These are phyloP conservation scores for Rhodomyrtus psidioides DNA, from an alignment of 441 rosid genomes.

Conservation along the genomic window DNA sequence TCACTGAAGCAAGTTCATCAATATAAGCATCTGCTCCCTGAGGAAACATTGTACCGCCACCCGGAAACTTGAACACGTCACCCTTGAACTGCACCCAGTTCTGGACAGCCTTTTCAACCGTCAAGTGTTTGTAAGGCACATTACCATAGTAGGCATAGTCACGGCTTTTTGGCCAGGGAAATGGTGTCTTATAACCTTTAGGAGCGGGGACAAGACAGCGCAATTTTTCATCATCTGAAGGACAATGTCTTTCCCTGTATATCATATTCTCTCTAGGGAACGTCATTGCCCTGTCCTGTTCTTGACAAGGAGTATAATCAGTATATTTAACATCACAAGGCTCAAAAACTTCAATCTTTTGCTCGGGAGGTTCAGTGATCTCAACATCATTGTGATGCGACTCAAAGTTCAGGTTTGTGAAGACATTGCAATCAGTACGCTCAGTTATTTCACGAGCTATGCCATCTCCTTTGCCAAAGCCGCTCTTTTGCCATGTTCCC, in stretches of 20 bases:
- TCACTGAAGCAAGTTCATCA: conserved; percentile 49
- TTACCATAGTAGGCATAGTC: conserved; percentile 65
- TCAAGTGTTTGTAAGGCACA: conserved; percentile 62
- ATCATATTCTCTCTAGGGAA: conserved; percentile 69
- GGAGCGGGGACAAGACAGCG: conserved; percentile 67
- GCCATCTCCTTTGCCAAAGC: conserved; percentile 82
- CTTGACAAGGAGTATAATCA: conserved; percentile 74
- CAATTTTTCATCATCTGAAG: conserved; percentile 47
- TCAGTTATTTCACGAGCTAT: conserved; percentile 61
- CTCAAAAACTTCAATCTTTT: conserved; percentile 35
- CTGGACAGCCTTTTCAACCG: conserved; percentile 60
- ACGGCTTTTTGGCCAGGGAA: conserved; percentile 70
- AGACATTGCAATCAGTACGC: conserved; percentile 56
- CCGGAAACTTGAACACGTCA: conserved; percentile 57
- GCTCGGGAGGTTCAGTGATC: conserved; percentile 31
- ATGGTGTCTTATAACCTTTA: conserved; percentile 57
- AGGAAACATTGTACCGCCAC: conserved; percentile 75
- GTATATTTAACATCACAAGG: conserved; percentile 46
- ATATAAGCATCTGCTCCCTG: conserved; percentile 72
- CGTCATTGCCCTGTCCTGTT: conserved; percentile 60
- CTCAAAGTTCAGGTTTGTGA: conserved; percentile 43
- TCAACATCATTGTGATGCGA: conserved; percentile 51
- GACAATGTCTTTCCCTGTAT: conserved; percentile 69
- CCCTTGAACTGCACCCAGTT: conserved; percentile 69
- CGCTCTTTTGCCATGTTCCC: conserved; percentile 97